Base-by-base conservation (phyloP, 116 monocot species). In the Zostera marina region DNA sequence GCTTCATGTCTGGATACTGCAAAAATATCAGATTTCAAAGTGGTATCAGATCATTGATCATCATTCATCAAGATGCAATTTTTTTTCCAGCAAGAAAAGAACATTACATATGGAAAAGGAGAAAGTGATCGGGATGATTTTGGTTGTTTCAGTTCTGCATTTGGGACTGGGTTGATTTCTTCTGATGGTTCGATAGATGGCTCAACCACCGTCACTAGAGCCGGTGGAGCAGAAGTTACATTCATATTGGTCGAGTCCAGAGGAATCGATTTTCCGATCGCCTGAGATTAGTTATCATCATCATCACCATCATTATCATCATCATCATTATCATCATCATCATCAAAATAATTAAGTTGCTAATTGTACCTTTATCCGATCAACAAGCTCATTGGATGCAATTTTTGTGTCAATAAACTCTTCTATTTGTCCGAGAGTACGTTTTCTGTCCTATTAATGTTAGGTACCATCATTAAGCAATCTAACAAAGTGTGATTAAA, bases 371-470 rank as follows among this genome's bases (percentile, higher is more conserved):
- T 90, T 86, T 62, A 98, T 80, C 58, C 90, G 91, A 64, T 76
- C 80, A 74, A 64, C 78, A 69, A 98, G 76, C 66, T 98, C 98
- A 70, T 87, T 78, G 20, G 90, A 91, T 68, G 90, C 90, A 68
- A 98, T 76, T 58, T 86, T 86, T 5, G 80, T 98, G 65, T 75
- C 83, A 49, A 98, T 76, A 67, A 89, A 90, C 59, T 98, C 90
- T 57, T 83, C 80, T 45, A 83, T 23, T 69, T 98, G 91, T 61
- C 71, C 41, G 20, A 98, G 56, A 56, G 98, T 98, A 52, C 69
- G 69, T 70, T 83, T 86, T 41, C 91, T 73, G 56, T 90, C 90
- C 98, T 98, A 74, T 15, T 10, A 63, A 47, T 10, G 6, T 24
- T 41, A n/a, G 47, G 11, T 60, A 40, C 0, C 12, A 19, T n/a